A percentile compares a stretch with the other conserved stretches of the same genome.
Evolutionary conservation across 495 filamentous ascomycete species (phyloP).

Genomic region (Xylaria venustula): DNA sequence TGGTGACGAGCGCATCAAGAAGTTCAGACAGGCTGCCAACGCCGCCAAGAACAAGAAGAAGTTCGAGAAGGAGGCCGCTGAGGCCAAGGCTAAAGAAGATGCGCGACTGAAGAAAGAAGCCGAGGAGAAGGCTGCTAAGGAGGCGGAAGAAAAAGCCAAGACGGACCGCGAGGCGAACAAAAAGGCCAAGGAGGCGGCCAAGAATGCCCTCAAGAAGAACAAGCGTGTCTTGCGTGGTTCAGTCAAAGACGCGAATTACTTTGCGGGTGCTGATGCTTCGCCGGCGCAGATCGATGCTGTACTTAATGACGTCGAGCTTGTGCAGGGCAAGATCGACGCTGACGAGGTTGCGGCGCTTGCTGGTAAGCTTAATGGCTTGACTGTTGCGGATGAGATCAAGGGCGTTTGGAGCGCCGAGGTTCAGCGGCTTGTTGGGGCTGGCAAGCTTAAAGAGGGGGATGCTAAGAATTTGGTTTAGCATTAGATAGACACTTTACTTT

Average conservation of each 20-base stretch:
- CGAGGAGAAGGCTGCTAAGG: constrained; percentile 71
- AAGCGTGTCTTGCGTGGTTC: constrained; percentile 88
- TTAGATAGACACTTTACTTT: too few species aligned
- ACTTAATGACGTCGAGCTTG: constrained; percentile 81
- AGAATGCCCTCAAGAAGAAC: constrained; percentile 99
- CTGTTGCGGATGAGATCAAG: constrained; percentile 68
- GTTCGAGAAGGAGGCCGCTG: constrained; percentile 86
- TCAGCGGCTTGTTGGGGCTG: constrained; percentile 67
- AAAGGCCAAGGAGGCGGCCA: constrained; percentile 97
- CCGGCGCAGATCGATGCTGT: constrained; percentile 75
- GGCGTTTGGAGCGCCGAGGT: constrained; percentile 65
- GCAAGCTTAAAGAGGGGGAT: constrained; percentile 82
- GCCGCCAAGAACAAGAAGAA: constrained; percentile 93
- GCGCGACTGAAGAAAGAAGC: constrained; percentile 73
- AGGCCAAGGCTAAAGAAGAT: constrained; percentile 79
- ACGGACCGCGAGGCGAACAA: constrained; percentile 77
- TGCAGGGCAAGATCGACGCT: constrained; percentile 82
- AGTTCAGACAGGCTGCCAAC: constrained; percentile 85
- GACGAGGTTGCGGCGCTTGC: constrained; percentile 84
- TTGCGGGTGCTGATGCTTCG: constrained; percentile 64
- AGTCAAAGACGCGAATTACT: constrained; percentile 97
- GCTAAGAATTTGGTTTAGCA: constrained; percentile 41
- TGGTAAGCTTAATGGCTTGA: constrained; percentile 71
- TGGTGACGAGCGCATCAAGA: constrained; percentile 92
- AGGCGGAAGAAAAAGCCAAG: constrained; percentile 83